These are phyloP conservation scores for Haberlea rhodopensis DNA, from an alignment of 257 asterid genomes.

Conservation along the genomic window DNA sequence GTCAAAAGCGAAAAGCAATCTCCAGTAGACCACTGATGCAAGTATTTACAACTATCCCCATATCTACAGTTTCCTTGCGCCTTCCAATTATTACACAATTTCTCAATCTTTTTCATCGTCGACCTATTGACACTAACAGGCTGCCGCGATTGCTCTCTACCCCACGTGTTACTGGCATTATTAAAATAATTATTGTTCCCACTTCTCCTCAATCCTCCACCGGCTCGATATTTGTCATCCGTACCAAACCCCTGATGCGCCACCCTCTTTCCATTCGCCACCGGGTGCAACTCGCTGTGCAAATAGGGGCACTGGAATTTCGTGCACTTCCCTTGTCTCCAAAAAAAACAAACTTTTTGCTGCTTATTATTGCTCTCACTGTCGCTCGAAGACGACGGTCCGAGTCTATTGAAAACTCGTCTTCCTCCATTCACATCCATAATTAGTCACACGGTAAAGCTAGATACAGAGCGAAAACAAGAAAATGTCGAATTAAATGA, in stretches of 20 bases:
- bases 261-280: constrained; percentile 59
- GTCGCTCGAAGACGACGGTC: too few species aligned
- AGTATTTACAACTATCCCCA: too few species aligned
- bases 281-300: constrained; percentile 62
- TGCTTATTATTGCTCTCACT: too few species aligned
- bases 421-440: constrained; percentile 87
- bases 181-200: too few species aligned
- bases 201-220: too few species aligned
- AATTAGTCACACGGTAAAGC: constrained; percentile 6
- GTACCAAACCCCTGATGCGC: constrained; percentile 61
- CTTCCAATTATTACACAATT: constrained; percentile 58
- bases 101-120: constrained; percentile 55
- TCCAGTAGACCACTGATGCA: too few species aligned
- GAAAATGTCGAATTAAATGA: not conserved
- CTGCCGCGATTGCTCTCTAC: too few species aligned
- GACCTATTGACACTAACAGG: constrained; percentile 31
- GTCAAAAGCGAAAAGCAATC: too few species aligned
- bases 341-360: constrained; percentile 67
- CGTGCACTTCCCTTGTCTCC: constrained; percentile 86
- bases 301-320: constrained; percentile 65
- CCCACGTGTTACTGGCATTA: too few species aligned
- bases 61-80: too few species aligned
- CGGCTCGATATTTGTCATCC: too few species aligned
- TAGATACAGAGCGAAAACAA: constrained; percentile 1
- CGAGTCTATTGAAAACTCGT: too few species aligned